Evolutionary conservation across 495 filamentous ascomycete genomes (phyloP), one percentile per base, ranked within the genome.

Genomic region (Penicillium diatomitis): DNA sequence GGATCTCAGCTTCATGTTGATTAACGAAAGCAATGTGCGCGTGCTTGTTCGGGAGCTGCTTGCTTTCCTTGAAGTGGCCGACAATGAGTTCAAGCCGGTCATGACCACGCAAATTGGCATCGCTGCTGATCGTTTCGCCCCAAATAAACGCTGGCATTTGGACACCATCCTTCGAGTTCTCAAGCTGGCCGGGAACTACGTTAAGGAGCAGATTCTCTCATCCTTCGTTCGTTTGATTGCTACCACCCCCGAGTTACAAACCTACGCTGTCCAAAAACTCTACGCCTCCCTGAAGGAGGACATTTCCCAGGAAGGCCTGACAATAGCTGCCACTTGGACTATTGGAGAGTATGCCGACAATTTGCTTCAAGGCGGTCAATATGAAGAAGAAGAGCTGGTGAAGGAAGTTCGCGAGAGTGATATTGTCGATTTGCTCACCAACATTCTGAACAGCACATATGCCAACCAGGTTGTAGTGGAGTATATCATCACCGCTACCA

Each of bases 61-160:
- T 28, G 87, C 92, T 7, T 97, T 98, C 72, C 68, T 98, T 38
- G 94, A 97, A 64, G 88, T 95, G 33, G 89, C 94, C 40, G 91
- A 98, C 58, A 96, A 91, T 53, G 92, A 98, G 63, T 98, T 98
- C 76, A 98, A 98, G 69, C 87, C 94, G 2, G 84, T 84, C 44
- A 94, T 98, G 88, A 97, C 92, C 0, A 87, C 82, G 46, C 92
- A 98, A 60, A 97, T 98, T 59, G 92, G 92, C 9, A 87, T 98
- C 58, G 94, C 92, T 20, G 94, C 92, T 4, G 94, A 98, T 61
- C 82, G 90, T 27, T 98, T 87, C 67, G 88, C 94, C 5, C 92
- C 92, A 2, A 95, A 89, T 64, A 96, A 96, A 72, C 79, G 94
- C 58, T 98, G 92, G 92, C 92, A 98, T 62, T 81, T 96, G 52